Base-by-base conservation (phyloP, 164 flowering plant species). In the Macadamia integrifolia region DNA sequence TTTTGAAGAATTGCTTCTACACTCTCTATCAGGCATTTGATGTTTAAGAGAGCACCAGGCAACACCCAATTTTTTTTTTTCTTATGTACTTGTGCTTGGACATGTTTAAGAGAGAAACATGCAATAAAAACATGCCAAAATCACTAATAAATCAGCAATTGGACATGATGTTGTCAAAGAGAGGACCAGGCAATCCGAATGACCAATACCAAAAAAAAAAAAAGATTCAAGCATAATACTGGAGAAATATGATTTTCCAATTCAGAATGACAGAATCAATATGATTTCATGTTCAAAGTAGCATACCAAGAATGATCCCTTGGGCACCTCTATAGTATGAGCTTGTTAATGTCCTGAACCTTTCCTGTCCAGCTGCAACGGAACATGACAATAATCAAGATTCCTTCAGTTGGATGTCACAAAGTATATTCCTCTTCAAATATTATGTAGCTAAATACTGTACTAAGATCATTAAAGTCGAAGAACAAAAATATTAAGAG, bases 261-360 rank as follows among this genome's bases (percentile, higher is more conserved):
- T 40, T 12, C 32, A 59, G 14, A n/a, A 58, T 17, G 13, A 17
- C 40, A 50, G 12, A 40, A 66, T 17, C 31, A 1, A 42, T 18
- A 56, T 15, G 14, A 35, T 56, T 66, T 28, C n/a, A 65, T 42
- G 23, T 64, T 30, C 17, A 11, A 67, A 65, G 42, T 30, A 32
- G 9, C 85, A 65, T 84, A 90, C 93, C 91, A 55, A 90, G 88
- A 71, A 90, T 84, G 30, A 88, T 85, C 57, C 96, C 96, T 65
- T 90, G 91, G n/a, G 96, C 91, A 43, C 90, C 89, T 79, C 96
- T 78, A 66, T 86, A 90, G 53, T 87, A 88, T 18, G 96, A 88
- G 80, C 86, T 85, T 59, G 77, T 87, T 56, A 90, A 49, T 32
- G 85, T 71, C 64, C 96, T 87, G 75, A 86, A 90, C 70, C 87